Evolutionary conservation across 331 rosid genomes (phyloP).

Genomic region (Pyrus hybrid): DNA sequence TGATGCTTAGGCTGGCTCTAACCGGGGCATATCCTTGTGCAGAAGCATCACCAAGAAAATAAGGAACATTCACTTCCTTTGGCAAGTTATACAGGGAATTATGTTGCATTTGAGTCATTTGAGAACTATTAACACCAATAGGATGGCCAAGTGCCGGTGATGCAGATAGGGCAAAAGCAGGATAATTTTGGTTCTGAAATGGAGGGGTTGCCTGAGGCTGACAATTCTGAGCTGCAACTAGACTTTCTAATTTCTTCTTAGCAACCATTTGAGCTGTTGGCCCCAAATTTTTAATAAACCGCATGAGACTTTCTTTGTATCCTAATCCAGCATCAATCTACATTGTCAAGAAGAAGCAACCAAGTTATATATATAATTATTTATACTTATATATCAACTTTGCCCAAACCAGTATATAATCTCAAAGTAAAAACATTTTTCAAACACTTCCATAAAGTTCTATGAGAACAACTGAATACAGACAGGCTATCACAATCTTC

Average conservation of each 20-base stretch:
- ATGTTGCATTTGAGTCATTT: background rate
- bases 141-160: background rate
- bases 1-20: background rate
- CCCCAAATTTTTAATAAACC: slow-evolving; percentile 40
- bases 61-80: background rate
- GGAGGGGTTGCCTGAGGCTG: background rate
- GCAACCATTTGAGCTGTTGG: slow-evolving; percentile 32
- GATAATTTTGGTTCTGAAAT: slow-evolving; percentile 1
- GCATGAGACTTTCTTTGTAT: slow-evolving; percentile 31
- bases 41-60: slow-evolving; percentile 1
- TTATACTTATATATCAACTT: background rate
- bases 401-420: background rate
- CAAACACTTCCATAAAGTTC: background rate
- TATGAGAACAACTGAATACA: background rate
- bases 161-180: background rate
- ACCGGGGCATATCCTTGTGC: background rate
- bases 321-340: slow-evolving; percentile 7
- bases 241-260: slow-evolving; percentile 12
- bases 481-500: background rate
- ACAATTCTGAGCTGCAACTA: background rate
- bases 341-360: slow-evolving; percentile 2
- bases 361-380: background rate
- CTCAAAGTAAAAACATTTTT: background rate
- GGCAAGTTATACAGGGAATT: background rate
- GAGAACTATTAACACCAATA: background rate